phyloP scores from a whole-genome alignment of 257 asterid genomes.

The Forsythia viridissima region DNA sequence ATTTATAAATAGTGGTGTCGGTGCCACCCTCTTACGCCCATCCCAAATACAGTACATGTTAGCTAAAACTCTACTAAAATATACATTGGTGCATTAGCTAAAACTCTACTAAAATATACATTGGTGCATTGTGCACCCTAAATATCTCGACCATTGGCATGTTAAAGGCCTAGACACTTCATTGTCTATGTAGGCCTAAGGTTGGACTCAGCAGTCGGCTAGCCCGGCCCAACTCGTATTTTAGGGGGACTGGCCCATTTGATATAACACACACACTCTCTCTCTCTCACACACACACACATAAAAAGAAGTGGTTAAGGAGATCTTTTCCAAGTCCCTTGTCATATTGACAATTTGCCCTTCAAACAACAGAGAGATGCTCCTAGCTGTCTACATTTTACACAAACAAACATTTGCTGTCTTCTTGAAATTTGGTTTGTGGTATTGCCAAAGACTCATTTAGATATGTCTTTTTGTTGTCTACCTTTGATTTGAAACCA shows the following conservation, averaged over 20 bases:
- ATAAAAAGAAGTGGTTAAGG: no score
- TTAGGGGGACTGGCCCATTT: no score
- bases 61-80: no score
- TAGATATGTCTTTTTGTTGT: slow-evolving; percentile 19
- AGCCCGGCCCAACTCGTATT: no score
- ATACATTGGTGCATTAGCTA: not conserved
- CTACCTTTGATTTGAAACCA: slow-evolving; percentile 23
- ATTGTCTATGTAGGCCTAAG: not conserved
- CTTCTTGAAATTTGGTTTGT: not conserved
- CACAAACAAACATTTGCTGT: not conserved
- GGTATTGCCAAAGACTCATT: not conserved
- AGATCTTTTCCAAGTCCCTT: no score
- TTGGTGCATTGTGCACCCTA: not conserved
- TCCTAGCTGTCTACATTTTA: no score
- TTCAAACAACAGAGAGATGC: no score
- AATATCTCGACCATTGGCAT: not conserved
- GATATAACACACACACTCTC: no score
- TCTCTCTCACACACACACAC: no score
- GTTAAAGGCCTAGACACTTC: not conserved
- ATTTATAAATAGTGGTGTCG: not conserved
- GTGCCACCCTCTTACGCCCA: not conserved
- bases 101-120: no score
- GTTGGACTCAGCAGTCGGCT: no score
- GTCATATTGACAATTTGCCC: no score
- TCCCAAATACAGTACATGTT: not conserved